Evolutionary conservation across 208 protist genomes (phyloP).

Genomic region (Wallacemonas sp.): DNA sequence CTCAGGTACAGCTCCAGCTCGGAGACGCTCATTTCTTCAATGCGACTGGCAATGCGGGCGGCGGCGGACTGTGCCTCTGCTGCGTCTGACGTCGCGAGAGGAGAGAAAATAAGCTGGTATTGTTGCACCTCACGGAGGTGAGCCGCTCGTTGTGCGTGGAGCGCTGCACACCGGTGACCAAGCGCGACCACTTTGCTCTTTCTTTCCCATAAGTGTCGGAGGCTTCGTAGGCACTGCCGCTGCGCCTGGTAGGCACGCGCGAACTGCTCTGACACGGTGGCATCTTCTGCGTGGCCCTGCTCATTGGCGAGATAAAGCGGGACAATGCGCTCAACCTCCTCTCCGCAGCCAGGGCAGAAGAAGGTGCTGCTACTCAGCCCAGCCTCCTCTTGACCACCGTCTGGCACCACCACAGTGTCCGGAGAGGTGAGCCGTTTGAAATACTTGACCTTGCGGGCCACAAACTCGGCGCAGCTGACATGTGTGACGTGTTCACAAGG

Average conservation of each 20-base stretch:
- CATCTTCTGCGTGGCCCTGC: conserved; percentile 4
- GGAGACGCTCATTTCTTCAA: conserved; percentile 61
- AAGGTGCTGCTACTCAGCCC: conserved; percentile 14
- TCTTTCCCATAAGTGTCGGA: conserved; percentile 43
- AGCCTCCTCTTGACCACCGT: conserved; percentile 11
- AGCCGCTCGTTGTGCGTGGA: conserved; percentile 52
- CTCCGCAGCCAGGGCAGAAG: conserved; percentile 53
- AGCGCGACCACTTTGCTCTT: conserved; percentile 44
- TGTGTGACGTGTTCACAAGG: conserved; percentile 87
- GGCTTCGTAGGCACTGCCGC: conserved; percentile 39
- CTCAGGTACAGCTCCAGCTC: conserved; percentile 78
- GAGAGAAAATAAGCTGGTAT: conserved; percentile 50
- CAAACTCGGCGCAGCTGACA: conserved; percentile 74
- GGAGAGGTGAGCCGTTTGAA: conserved; percentile 17
- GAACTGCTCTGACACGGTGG: conserved; percentile 5
- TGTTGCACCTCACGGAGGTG: conserved; percentile 49
- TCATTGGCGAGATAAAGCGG: conserved; percentile 47
- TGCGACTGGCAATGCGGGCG: conserved; percentile 1
- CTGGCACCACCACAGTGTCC: conserved; percentile 1
- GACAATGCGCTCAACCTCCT: conserved; percentile 39
- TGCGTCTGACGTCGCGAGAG: neutral
- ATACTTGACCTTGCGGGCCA: conserved; percentile 33
- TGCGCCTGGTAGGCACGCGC: conserved; percentile 46
- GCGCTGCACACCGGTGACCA: conserved; percentile 50
- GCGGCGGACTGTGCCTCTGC: neutral